Conservation (phyloP, 192 early-diverging fungal genomes). For the Backusella parvicylindrica region DNA sequence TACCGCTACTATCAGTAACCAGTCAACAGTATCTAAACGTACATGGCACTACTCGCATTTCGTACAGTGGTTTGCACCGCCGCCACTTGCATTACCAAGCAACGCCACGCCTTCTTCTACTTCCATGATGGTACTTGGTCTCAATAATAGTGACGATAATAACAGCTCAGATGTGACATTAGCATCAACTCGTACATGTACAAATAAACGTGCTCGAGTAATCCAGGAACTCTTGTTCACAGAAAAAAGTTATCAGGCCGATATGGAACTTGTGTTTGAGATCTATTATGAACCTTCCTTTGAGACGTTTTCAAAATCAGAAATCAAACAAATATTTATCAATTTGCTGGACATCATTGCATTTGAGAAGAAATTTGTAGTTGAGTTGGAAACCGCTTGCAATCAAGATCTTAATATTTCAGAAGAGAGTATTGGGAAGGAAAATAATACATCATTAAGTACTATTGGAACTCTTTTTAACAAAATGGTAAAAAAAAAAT, state of each 20-base stretch:
- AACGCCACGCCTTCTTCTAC: not conserved
- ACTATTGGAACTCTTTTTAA: slow-evolving; percentile 51
- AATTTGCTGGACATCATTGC: slow-evolving; percentile 75
- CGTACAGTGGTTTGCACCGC: not conserved
- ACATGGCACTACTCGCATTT: slow-evolving; percentile 8
- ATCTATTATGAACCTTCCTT: slow-evolving; percentile 63
- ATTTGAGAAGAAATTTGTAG: slow-evolving; percentile 62
- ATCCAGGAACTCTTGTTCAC: slow-evolving; percentile 76
- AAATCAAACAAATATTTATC: slow-evolving; percentile 71
- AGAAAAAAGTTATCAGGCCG: slow-evolving; percentile 67
- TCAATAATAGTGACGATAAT: not conserved
- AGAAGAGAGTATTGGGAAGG: slow-evolving; percentile 19
- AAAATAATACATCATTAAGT: slow-evolving; percentile 9
- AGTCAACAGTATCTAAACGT: not conserved
- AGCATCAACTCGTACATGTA: not conserved
- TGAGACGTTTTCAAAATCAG: slow-evolving; percentile 49
- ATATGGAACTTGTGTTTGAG: slow-evolving; percentile 72
- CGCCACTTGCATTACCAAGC: not conserved
- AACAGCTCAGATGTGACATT: not conserved
- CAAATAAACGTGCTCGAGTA: slow-evolving; percentile 34
- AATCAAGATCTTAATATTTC: not conserved
- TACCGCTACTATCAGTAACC: not conserved
- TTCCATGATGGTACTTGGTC: not conserved
- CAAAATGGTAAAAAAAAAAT: slow-evolving; percentile 37
- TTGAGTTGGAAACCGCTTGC: slow-evolving; percentile 58